Conservation (phyloP, 371 early-diverging fungal species). For the Syncephalastrum monosporum region DNA sequence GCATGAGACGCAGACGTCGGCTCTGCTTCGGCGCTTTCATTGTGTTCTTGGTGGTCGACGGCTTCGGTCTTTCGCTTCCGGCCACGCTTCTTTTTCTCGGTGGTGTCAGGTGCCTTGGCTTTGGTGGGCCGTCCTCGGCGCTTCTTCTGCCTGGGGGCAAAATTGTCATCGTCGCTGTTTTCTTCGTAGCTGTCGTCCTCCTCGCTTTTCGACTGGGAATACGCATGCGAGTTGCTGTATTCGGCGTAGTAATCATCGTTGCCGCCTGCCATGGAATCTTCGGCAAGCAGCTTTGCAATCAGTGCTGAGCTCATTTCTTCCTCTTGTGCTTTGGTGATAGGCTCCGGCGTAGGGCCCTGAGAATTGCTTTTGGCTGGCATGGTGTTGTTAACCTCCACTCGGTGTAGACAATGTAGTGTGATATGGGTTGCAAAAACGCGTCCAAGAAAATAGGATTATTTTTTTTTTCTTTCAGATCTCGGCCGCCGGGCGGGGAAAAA, state of each 20-base stretch:
- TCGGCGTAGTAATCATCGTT: conserved; percentile 60
- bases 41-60: not conserved
- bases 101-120: conserved; percentile 1
- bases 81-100: conserved; percentile 25
- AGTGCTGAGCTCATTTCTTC: conserved; percentile 79
- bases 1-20: not conserved
- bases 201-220: conserved; percentile 23
- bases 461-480: no score
- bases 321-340: conserved; percentile 56
- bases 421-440: no score
- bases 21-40: conserved; percentile 4
- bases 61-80: conserved; percentile 21
- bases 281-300: conserved; percentile 76
- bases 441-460: no score
- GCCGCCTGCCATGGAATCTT: conserved; percentile 51
- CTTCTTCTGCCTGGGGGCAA: conserved; percentile 33
- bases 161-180: conserved; percentile 53
- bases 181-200: conserved; percentile 50
- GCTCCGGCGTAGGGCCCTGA: no score
- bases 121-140: conserved; percentile 16
- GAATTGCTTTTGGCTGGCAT: no score
- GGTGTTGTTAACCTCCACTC: no score
- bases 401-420: no score
- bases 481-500: no score
- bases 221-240: conserved; percentile 49